Evolutionary conservation across 306 rosid genomes (phyloP), one percentile per base, ranked within the genome.

Genomic region (Bauhinia variegata): DNA sequence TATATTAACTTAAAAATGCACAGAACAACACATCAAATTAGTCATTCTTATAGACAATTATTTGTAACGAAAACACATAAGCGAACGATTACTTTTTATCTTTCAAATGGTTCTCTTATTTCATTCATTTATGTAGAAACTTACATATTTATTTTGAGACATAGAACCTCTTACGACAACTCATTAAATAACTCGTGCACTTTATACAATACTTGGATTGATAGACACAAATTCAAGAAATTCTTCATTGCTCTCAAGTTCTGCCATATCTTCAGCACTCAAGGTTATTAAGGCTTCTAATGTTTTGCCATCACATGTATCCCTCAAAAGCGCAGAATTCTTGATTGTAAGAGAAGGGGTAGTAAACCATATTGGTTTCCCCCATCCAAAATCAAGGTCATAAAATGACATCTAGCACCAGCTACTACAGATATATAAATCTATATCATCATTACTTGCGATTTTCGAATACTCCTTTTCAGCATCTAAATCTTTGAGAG

Each of bases 371-470:
- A 6, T 63, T 10, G 83, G 83, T 11, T 68, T 61, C 12, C 83
- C 81, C 81, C 77, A 65, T 32, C 81, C 81, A 58, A 77, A 77
- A 52, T 77, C 81, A 2, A 37, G 14, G 4, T 70, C 65, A 5
- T 77, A 71, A 7, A 77, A 7, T 2, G 8, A 15, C 14, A 58
- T 58, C 38, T 50, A 44, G 5, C 75, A 73, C 75, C 68, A 73
- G 34, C 83, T 68, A 3, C 75, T 30, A 48, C 42, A 73, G 8
- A 0, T 13, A 6, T 60, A 60, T 5, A 17, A 19, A 11, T 60
- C 41, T 31, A 36, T 49, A 4, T 14, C 54, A 15, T 70, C 59
- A 16, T 62, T 32, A 17, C 31, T 54, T 18, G 16, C 13, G 32
- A 53, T 15, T 4, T 31, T 16, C 7, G 14, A 1, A 15, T 23